Evolutionary conservation across 2,329 filamentous ascomycete species (phyloP).

Genomic region (Fusarium sp.): DNA sequence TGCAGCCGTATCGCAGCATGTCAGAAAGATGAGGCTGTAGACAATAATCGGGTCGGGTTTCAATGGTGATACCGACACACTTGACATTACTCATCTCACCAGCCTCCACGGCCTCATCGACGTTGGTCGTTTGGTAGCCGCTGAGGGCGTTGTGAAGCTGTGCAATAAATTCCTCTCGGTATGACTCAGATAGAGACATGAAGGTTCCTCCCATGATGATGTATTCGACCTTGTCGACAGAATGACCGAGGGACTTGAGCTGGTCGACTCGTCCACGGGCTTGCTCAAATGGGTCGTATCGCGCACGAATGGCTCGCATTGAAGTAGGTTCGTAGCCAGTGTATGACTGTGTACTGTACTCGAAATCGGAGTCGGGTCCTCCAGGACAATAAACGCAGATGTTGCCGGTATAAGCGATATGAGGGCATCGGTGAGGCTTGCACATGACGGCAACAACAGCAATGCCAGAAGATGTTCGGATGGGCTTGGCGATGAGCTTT

Average conservation of each 20-base stretch:
- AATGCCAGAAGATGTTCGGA: conserved; percentile 94
- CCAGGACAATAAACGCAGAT: conserved; percentile 99
- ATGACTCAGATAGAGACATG: conserved; percentile 92
- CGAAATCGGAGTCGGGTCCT: conserved; percentile 97
- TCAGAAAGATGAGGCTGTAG: conserved; percentile 92
- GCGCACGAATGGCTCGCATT: conserved; percentile 95
- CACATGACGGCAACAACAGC: conserved; percentile 99
- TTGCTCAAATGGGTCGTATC: conserved; percentile 98
- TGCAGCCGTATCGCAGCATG: conserved; percentile 98
- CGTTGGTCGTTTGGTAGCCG: conserved; percentile 92
- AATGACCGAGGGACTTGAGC: conserved; percentile 94
- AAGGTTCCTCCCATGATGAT: conserved; percentile 99
- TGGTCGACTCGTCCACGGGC: conserved; percentile 95
- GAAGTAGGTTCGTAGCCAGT: conserved; percentile 98
- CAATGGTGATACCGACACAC: conserved; percentile 98
- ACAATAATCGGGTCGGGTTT: conserved; percentile 97
- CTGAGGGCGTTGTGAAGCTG: conserved; percentile 97
- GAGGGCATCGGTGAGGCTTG: conserved; percentile 96
- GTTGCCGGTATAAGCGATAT: conserved; percentile 98
- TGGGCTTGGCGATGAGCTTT: conserved; percentile 96
- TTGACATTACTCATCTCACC: conserved; percentile 98
- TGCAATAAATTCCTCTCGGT: conserved; percentile 92
- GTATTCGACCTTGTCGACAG: conserved; percentile 98
- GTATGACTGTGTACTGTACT: conserved; percentile 99
- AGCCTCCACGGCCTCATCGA: conserved; percentile 93